Conservation (phyloP, 176 grass and related monocot species). For the Neostapfia colusana region DNA sequence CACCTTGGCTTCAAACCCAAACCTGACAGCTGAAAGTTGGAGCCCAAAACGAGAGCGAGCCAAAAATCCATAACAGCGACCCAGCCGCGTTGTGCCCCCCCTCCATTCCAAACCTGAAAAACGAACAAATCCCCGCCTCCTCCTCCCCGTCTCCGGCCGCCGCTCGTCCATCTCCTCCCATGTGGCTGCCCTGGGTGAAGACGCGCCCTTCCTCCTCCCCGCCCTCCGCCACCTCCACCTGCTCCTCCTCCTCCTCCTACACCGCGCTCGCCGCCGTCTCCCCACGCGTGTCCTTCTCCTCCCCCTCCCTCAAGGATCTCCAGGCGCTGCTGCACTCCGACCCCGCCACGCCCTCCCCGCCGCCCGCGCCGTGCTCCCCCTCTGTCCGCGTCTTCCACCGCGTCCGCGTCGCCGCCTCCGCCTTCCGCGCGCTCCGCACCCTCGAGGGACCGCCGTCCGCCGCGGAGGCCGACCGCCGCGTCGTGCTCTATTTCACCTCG, state of each 20-base stretch:
- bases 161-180: conserved; percentile 36
- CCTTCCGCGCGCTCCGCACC: conserved; percentile 51
- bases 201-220: conserved; percentile 43
- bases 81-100: background rate
- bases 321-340: conserved; percentile 53
- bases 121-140: conserved; percentile 36
- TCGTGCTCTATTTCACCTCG: conserved; percentile 80
- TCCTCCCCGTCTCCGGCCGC: conserved; percentile 21
- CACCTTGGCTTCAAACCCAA: conserved; percentile 39
- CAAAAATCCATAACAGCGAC: conserved; percentile 28
- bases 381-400: conserved; percentile 57
- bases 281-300: conserved; percentile 55
- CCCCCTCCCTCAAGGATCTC: conserved; percentile 67
- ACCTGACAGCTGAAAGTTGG: background rate
- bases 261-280: conserved; percentile 35
- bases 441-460: conserved; percentile 29
- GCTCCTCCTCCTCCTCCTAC: too few relatives aligned
- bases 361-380: conserved; percentile 24
- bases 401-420: conserved; percentile 52
- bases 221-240: conserved; percentile 21
- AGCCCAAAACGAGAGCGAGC: conserved; percentile 16
- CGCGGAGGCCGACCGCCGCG: conserved; percentile 49
- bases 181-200: conserved; percentile 75
- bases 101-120: conserved; percentile 34
- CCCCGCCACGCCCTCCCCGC: conserved; percentile 17